phyloP scores from a whole-genome alignment of 116 monocot species.

The Dioscorea cayenensis region DNA sequence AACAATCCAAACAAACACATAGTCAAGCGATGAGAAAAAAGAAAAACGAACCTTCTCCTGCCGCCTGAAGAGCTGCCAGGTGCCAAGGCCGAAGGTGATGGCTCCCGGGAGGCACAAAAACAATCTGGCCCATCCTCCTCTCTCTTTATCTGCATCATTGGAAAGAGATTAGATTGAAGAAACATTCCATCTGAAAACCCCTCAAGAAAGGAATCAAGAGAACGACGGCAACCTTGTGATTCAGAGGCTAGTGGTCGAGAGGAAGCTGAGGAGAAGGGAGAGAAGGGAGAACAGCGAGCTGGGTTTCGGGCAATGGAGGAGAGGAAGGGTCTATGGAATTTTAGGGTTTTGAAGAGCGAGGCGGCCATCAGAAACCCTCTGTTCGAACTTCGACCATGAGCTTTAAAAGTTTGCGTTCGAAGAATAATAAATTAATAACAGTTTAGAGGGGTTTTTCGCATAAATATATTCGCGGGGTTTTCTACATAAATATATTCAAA shows the following conservation, averaged over 20 bases:
- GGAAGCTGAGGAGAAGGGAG: constrained; percentile 22
- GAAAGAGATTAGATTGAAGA: neutral
- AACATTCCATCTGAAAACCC: neutral
- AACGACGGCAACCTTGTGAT: constrained; percentile 15
- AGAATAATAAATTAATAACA: too few species aligned
- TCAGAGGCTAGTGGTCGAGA: constrained; percentile 7
- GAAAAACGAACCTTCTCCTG: constrained; percentile 62
- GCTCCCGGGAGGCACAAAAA: constrained; percentile 89
- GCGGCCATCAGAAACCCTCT: constrained; percentile 20
- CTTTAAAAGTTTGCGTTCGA: too few species aligned
- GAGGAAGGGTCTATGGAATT: constrained; percentile 9
- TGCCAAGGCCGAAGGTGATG: constrained; percentile 84
- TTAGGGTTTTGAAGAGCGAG: constrained; percentile 33
- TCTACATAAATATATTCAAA: too few species aligned
- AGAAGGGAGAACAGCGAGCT: constrained; percentile 1
- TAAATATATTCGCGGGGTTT: too few species aligned
- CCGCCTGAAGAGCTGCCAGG: constrained; percentile 84
- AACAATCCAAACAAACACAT: neutral
- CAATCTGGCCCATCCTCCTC: constrained; percentile 51
- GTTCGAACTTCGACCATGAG: too few species aligned
- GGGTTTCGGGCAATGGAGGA: constrained; percentile 4
- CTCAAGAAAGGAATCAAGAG: neutral
- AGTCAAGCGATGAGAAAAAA: too few species aligned
- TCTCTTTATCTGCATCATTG: constrained; percentile 34
- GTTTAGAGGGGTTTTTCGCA: too few species aligned